Percentiles rank a stretch among this genome's conserved stretches.
Conservation (phyloP, 805 yeast genomes). For the Pichia occidentalis region DNA sequence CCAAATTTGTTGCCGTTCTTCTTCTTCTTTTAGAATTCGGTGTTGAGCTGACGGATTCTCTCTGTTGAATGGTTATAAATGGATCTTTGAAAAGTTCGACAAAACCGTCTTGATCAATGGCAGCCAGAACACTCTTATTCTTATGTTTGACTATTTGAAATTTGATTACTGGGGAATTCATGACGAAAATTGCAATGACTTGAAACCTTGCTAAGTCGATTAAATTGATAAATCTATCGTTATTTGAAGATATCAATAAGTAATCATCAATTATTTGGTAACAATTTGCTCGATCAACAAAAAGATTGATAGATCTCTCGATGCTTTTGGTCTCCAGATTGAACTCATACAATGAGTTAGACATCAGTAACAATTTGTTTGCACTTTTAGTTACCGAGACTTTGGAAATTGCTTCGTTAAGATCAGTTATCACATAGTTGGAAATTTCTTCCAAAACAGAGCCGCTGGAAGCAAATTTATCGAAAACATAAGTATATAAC, state of each 20-base stretch:
- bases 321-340: slow-evolving; percentile 9
- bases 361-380: slow-evolving; percentile 7
- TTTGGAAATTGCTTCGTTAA: slow-evolving; percentile 12
- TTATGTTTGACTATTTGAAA: slow-evolving; percentile 30
- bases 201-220: slow-evolving; percentile 44
- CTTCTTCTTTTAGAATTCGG: slow-evolving; percentile 14
- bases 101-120: slow-evolving; percentile 67
- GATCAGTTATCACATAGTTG: slow-evolving; percentile 10
- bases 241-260: slow-evolving; percentile 46
- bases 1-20: slow-evolving; percentile 39
- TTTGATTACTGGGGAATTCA: slow-evolving; percentile 53
- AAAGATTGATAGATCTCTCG: slow-evolving; percentile 13
- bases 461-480: slow-evolving; percentile 4
- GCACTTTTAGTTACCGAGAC: not conserved
- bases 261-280: slow-evolving; percentile 8
- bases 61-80: slow-evolving; percentile 20
- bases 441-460: slow-evolving; percentile 3
- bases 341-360: slow-evolving; percentile 15
- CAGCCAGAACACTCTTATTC: slow-evolving; percentile 38
- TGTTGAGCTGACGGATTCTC: not conserved
- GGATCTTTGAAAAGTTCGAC: slow-evolving; percentile 69
- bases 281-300: slow-evolving; percentile 12
- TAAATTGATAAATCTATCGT: slow-evolving; percentile 77
- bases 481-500: slow-evolving; percentile 9
- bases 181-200: slow-evolving; percentile 54